Percentiles rank a stretch among this genome's conserved stretches.
Evolutionary conservation across 2,329 filamentous ascomycete species (phyloP).

Genomic region (Penicillium sp.): DNA sequence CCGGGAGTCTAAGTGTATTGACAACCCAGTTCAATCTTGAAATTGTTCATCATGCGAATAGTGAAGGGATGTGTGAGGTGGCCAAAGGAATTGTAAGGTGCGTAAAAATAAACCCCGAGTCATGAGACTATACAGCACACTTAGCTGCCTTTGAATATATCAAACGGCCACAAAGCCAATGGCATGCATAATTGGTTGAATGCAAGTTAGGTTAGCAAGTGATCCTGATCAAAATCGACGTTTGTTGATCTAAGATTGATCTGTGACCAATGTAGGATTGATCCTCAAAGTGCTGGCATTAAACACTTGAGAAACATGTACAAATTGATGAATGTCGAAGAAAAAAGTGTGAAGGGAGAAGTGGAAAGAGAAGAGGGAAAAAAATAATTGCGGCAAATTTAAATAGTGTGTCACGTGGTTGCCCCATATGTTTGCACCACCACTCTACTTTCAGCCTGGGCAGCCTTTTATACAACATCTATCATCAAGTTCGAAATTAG

Average conservation of each 20-base stretch:
- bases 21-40: conserved; percentile 33
- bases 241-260: neutral
- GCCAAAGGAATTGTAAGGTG: neutral
- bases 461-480: neutral
- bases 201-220: neutral
- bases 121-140: neutral
- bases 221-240: neutral
- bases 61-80: conserved; percentile 3
- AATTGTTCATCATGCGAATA: conserved; percentile 36
- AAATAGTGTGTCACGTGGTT: conserved; percentile 1
- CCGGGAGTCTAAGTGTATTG: conserved; percentile 29
- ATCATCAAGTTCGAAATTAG: neutral
- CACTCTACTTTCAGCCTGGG: neutral
- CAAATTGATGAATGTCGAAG: neutral
- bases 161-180: neutral
- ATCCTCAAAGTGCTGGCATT: neutral
- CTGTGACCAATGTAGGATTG: neutral
- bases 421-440: neutral
- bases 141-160: neutral
- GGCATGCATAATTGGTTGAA: neutral
- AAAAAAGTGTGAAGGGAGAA: neutral
- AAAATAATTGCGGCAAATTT: conserved; percentile 1
- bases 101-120: no score
- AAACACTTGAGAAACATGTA: neutral
- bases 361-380: neutral